These are phyloP conservation scores for Stentor roeselii DNA, from an alignment of 73 alveolate genomes.

Conservation along the genomic window DNA sequence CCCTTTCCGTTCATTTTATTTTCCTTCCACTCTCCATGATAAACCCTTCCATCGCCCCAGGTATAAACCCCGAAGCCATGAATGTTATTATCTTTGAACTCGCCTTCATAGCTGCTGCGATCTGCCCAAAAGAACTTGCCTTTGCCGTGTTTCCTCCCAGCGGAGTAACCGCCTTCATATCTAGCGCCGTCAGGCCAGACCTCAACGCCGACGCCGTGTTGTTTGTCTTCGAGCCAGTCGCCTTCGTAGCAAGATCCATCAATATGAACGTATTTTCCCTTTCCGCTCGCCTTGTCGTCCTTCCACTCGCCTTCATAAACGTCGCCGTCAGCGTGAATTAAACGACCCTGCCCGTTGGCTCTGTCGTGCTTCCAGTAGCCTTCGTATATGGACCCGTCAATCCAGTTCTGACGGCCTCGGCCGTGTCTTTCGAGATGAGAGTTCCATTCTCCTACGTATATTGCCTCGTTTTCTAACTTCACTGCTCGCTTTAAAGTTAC, in stretches of 20 bases:
- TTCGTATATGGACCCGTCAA: background rate
- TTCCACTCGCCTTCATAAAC: slow-evolving; percentile 39
- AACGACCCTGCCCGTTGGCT: background rate
- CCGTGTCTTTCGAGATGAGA: background rate
- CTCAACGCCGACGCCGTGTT: slow-evolving; percentile 39
- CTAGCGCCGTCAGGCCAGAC: slow-evolving; percentile 32
- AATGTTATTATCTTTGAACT: slow-evolving; percentile 57
- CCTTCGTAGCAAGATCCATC: slow-evolving; percentile 16
- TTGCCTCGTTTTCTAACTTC: background rate
- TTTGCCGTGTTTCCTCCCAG: slow-evolving; percentile 29
- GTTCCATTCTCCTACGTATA: background rate
- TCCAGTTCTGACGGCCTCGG: slow-evolving; percentile 7
- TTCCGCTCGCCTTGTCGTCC: background rate
- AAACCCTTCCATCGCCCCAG: slow-evolving; percentile 60
- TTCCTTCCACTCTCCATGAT: slow-evolving; percentile 79
- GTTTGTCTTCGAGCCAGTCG: slow-evolving; percentile 44
- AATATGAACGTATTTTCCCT: background rate
- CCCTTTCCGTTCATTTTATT: slow-evolving; percentile 89
- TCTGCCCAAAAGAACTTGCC: slow-evolving; percentile 56
- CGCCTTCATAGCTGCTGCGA: slow-evolving; percentile 60
- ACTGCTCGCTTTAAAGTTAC: background rate
- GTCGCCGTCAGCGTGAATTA: slow-evolving; percentile 51
- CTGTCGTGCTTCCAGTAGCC: background rate
- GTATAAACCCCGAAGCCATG: slow-evolving; percentile 54
- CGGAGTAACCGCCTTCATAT: slow-evolving; percentile 44